These are phyloP conservation scores for Soucietia sequanensis DNA, from an alignment of 805 yeast species.

Conservation along the genomic window DNA sequence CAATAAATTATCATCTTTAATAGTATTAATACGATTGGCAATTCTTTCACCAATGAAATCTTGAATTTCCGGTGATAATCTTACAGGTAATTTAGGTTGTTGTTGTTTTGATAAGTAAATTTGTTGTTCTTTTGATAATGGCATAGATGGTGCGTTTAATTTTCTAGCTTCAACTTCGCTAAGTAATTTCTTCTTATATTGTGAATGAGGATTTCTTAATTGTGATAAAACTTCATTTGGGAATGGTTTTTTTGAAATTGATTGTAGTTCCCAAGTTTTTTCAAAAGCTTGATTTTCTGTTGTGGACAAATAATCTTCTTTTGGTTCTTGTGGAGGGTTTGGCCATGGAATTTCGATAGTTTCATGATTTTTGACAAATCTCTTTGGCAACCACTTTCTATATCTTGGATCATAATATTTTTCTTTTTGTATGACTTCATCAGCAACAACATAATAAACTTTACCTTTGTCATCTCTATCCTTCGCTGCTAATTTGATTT, in stretches of 20 bases:
- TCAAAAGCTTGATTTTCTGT: constrained; percentile 55
- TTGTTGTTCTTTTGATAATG: constrained; percentile 61
- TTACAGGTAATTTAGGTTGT: constrained; percentile 34
- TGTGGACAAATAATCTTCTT: constrained; percentile 62
- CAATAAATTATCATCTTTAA: constrained; percentile 33
- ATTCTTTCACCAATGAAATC: constrained; percentile 52
- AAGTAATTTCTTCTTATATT: constrained; percentile 54
- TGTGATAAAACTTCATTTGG: constrained; percentile 66
- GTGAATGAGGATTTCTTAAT: constrained; percentile 75
- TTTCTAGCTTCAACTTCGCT: constrained; percentile 61
- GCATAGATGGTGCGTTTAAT: constrained; percentile 74
- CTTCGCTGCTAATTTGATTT: constrained; percentile 76
- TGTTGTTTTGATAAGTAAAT: constrained; percentile 57
- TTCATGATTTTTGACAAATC: constrained; percentile 71
- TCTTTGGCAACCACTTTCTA: constrained; percentile 69
- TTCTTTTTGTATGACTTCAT: constrained; percentile 65
- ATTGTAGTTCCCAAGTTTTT: constrained; percentile 71
- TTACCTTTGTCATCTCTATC: constrained; percentile 65
- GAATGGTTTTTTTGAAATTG: constrained; percentile 63
- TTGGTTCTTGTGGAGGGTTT: constrained; percentile 51
- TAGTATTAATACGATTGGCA: constrained; percentile 37
- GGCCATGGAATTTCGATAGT: constrained; percentile 89
- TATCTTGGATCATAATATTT: constrained; percentile 71
- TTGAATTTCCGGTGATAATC: constrained; percentile 52
- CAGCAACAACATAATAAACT: constrained; percentile 73